phyloP scores from a whole-genome alignment of 495 filamentous ascomycete genomes.

The Aspergillus saccharolyticus region DNA sequence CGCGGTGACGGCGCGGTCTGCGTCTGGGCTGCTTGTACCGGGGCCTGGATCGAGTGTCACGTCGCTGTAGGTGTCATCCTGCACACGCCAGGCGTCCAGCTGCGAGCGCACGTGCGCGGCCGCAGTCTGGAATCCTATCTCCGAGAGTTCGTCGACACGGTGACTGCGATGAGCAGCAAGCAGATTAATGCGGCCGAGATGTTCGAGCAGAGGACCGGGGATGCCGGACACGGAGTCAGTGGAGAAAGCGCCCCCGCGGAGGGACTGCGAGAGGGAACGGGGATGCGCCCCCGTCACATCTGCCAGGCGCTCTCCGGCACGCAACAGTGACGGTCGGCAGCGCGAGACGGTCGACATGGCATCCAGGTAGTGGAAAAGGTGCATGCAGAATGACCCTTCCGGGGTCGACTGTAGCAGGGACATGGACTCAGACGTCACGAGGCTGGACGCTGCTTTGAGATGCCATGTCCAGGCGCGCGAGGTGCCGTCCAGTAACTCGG shows the following conservation, averaged over 20 bases:
- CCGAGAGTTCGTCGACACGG: conserved; percentile 26
- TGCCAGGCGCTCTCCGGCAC: too few relatives aligned
- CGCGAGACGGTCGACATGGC: conserved; percentile 31
- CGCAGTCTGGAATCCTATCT: conserved; percentile 28
- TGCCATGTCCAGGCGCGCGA: conserved; percentile 30
- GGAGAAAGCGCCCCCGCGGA: too few relatives aligned
- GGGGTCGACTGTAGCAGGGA: too few relatives aligned
- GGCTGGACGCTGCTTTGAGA: too few relatives aligned
- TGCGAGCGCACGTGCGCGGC: conserved; percentile 10
- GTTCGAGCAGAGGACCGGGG: too few relatives aligned
- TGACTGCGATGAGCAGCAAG: conserved; percentile 26
- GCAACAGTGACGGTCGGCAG: conserved; percentile 22
- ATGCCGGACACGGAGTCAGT: too few relatives aligned
- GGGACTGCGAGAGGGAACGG: too few relatives aligned
- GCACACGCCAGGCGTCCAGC: conserved; percentile 22
- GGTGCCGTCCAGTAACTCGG: conserved; percentile 25
- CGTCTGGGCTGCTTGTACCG: conserved; percentile 12
- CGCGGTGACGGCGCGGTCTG: conserved; percentile 18
- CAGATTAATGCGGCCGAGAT: conserved; percentile 26
- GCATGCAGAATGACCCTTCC: conserved; percentile 25
- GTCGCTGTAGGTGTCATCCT: too few relatives aligned
- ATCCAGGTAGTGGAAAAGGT: conserved; percentile 28
- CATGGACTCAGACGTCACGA: too few relatives aligned
- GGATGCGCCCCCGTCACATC: too few relatives aligned
- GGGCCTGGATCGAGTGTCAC: too few relatives aligned